Evolutionary conservation across 805 yeast species (phyloP), one percentile per base, ranked within the genome.

Genomic region (Yamadazyma scolyti): DNA sequence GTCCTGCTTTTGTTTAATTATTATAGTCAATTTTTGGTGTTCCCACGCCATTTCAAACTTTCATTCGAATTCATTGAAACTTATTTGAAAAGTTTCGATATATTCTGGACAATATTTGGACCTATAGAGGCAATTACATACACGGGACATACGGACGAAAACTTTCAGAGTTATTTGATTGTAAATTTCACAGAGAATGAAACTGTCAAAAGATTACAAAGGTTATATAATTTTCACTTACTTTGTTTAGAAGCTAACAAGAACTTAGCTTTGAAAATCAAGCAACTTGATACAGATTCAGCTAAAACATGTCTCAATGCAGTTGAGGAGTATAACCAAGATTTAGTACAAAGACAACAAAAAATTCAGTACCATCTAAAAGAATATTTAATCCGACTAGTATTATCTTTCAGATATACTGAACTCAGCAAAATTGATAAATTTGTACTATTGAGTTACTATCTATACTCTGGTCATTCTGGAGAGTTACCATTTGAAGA

Each of bases 1-100:
- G 42, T 44, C 18, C 43, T 6, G 20, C 13, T 39, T 40, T 56
- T 56, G 56, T 39, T 58, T 16, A 37, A 33, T 6, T 28, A 40
- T 9, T 48, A 40, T 26, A 25, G 27, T 3, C 28, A 42, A 4
- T 34, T 59, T 8, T 56, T 60, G 5, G 27, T 39, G 9, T 38
- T 55, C 16, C 52, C 52, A 3, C 36, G 34, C 17, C 27, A 28
- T 19, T 30, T 34, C 10, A 19, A 21, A 3, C 2, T 36, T 2
- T 15, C 21, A 1, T 6, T 23, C 5, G 37, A 23, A 6, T 38
- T 33, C 14, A 31, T 40, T 9, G 28, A 19, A 12, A 16, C 17
- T n/a, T 54, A 48, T 28, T 8, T 19, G 9, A 19, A 19, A 10
- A 10, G 20, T 19, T 9, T 9, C 9, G n/a, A n/a, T n/a, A n/a